These are phyloP conservation scores for Sarocladium strictum DNA, from an alignment of 2,329 filamentous ascomycete species.

Conservation along the genomic window DNA sequence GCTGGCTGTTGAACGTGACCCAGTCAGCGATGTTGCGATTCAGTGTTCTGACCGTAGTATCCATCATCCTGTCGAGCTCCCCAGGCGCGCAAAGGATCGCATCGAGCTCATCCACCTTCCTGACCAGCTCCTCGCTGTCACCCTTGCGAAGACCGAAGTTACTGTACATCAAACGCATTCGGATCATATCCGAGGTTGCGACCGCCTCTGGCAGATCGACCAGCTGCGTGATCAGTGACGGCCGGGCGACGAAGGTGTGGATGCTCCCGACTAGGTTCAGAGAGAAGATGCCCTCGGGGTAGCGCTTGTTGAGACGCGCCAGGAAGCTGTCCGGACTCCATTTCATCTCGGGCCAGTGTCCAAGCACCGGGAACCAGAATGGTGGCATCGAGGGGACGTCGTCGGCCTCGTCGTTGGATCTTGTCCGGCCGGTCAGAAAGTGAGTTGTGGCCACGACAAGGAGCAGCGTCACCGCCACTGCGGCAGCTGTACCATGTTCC, in stretches of 20 bases:
- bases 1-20: slow-evolving; percentile 31
- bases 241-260: slow-evolving; percentile 28
- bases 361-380: slow-evolving; percentile 30
- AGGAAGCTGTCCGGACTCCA: slow-evolving; percentile 24
- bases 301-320: slow-evolving; percentile 22
- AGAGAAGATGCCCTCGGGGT: slow-evolving; percentile 29
- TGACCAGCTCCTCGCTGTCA: slow-evolving; percentile 9
- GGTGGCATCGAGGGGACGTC: slow-evolving; percentile 22
- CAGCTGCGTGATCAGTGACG: slow-evolving; percentile 21
- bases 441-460: slow-evolving; percentile 9
- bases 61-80: slow-evolving; percentile 11
- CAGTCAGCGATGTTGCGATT: slow-evolving; percentile 26
- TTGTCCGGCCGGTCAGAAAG: slow-evolving; percentile 51
- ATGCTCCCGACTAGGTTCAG: slow-evolving; percentile 25
- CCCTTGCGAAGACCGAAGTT: slow-evolving; percentile 26
- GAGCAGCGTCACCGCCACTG: slow-evolving; percentile 9
- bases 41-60: slow-evolving; percentile 17
- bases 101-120: not conserved
- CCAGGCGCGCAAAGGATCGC: slow-evolving; percentile 10
- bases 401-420: slow-evolving; percentile 27
- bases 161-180: slow-evolving; percentile 21
- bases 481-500: not conserved
- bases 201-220: slow-evolving; percentile 22
- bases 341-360: slow-evolving; percentile 27
- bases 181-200: slow-evolving; percentile 20